Base-by-base conservation (phyloP, 441 rosid species). In the Capsella rubella region DNA sequence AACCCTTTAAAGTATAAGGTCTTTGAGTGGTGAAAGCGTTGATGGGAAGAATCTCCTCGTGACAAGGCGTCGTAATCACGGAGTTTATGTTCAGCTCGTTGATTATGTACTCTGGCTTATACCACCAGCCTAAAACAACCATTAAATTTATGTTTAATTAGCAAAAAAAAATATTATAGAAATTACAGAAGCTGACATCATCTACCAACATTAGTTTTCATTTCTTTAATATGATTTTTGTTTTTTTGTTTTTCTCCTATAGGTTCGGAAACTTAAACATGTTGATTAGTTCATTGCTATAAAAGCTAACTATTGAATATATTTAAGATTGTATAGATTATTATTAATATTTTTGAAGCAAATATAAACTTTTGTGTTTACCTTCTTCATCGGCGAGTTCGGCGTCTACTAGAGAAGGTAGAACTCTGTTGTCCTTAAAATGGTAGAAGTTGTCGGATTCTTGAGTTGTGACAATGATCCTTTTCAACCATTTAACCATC, bases 71-170 rank as follows among this genome's bases (percentile, higher is more conserved):
- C 21, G 97, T 89, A 69, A 91, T 91, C 61, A 80, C 96, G 3
- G 98, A 93, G 82, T 93, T 93, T 68, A 93, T 80, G 75, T 91
- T 93, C 59, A 91, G 75, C 84, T 93, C 98, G 66, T 93, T 91
- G 80, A 93, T 91, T n/a, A 90, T 85, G 62, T 88, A 80, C 61
- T 93, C 95, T 5, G 95, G 95, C 68, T 84, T 91, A 64, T 91
- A 90, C 98, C 98, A 93, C 98, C 97, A 93, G 29, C 85, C 98
- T 93, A 27, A 18, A 54, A 3, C 8, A 34, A 4, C 15, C 2
- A 43, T 54, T 45, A 8, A 16, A 47, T 21, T 16, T 1, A 49
- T 1, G 28, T 61, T 29, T 57, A 46, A 45, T 45, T 15, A 45
- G 0, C 21, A 45, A 42, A 42, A 42, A 40, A 4, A 4, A 11